Conservation (phyloP, 2,329 filamentous ascomycete species). For the Penicillium brevicompactum region DNA sequence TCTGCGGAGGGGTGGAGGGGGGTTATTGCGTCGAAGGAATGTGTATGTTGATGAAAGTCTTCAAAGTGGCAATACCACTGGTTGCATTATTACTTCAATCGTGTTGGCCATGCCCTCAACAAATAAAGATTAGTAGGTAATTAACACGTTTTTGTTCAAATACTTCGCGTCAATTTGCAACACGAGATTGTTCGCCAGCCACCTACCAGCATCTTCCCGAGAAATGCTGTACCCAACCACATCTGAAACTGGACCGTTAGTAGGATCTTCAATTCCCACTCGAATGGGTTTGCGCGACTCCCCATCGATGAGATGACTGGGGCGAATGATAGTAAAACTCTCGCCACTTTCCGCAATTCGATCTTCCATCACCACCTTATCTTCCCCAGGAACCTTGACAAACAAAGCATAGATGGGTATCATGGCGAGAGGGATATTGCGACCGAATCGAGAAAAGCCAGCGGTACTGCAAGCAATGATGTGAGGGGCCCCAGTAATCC, state of each 20-base stretch:
- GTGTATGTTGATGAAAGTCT: no score
- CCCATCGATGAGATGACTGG: constrained; percentile 38
- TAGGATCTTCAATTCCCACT: constrained; percentile 30
- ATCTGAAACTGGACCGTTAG: constrained; percentile 31
- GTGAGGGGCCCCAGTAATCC: constrained; percentile 27
- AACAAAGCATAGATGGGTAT: constrained; percentile 35
- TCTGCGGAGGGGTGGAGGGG: no score
- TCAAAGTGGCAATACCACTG: no score
- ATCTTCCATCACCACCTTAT: constrained; percentile 40
- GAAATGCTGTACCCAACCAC: constrained; percentile 38
- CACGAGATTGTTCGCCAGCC: constrained; percentile 16
- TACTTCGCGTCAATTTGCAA: background rate
- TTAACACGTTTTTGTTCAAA: constrained; percentile 6
- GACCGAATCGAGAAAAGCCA: constrained; percentile 32
- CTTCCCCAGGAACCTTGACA: constrained; percentile 37
- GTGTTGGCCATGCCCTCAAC: background rate
- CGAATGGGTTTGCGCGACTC: constrained; percentile 22
- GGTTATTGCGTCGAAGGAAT: no score
- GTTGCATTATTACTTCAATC: no score
- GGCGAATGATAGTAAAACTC: constrained; percentile 33
- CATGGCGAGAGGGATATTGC: constrained; percentile 36
- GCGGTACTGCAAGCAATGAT: constrained; percentile 38
- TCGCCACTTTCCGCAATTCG: constrained; percentile 27
- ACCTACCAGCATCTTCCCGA: constrained; percentile 33
- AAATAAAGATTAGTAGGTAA: constrained; percentile 1